Evolutionary conservation across 75 land plant genomes (phyloP).

Genomic region (Picea sitchensis): DNA sequence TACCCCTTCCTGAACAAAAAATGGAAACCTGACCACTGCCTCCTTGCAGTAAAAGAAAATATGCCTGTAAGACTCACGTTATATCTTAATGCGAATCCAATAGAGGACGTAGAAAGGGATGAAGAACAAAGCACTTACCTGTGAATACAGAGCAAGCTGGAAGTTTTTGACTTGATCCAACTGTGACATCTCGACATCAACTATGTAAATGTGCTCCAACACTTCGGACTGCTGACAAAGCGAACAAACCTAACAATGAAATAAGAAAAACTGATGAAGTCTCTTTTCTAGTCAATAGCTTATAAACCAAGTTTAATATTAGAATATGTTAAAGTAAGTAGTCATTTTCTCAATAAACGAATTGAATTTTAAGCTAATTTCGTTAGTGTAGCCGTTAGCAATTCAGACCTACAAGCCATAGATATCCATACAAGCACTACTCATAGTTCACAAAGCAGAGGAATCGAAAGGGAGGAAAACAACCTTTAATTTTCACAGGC

Average conservation of each 20-base stretch:
- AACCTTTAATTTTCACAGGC: background rate
- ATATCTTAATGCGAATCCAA: background rate
- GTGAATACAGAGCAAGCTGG: constrained; percentile 39
- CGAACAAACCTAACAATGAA: constrained; percentile 19
- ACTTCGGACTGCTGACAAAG: constrained; percentile 25
- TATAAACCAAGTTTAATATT: background rate
- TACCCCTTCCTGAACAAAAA: constrained; percentile 1
- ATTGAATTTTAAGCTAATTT: background rate
- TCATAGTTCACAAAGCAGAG: background rate
- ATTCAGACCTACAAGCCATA: background rate
- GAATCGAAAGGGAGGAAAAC: background rate
- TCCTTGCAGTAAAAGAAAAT: constrained; percentile 3
- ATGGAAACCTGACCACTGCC: constrained; percentile 2
- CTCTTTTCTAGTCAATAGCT: background rate
- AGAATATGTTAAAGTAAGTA: background rate
- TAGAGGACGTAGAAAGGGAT: background rate
- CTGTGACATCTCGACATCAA: constrained; percentile 18
- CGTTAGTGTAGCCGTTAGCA: background rate
- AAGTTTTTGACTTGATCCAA: constrained; percentile 13
- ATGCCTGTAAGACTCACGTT: background rate
- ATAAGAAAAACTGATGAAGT: background rate
- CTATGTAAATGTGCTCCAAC: constrained; percentile 15
- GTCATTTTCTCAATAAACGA: background rate
- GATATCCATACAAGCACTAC: background rate
- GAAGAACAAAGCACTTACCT: constrained; percentile 26